These are phyloP conservation scores for Cenchrus purpureus DNA, from an alignment of 176 grass and related monocot species.

Conservation along the genomic window DNA sequence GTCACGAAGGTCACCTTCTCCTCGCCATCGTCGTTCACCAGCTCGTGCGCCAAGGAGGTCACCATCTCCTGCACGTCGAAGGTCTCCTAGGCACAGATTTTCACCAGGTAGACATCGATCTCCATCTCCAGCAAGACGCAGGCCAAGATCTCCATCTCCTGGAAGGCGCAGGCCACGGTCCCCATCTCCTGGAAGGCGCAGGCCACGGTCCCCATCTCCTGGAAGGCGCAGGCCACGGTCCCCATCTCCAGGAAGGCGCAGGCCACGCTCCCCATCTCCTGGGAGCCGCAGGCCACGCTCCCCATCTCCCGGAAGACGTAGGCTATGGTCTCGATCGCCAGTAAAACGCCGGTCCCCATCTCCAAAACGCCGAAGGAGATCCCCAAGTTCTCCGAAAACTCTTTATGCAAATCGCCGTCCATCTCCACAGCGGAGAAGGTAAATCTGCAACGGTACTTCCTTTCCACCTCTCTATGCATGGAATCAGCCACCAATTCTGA, in stretches of 20 bases:
- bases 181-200: constrained; percentile 46
- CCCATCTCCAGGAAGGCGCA: constrained; percentile 39
- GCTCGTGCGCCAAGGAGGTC: constrained; percentile 54
- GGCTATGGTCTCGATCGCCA: constrained; percentile 4
- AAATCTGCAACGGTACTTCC: constrained; percentile 13
- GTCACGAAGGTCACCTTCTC: constrained; percentile 62
- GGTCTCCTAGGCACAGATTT: constrained; percentile 56
- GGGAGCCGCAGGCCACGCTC: constrained; percentile 28
- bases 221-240: constrained; percentile 36
- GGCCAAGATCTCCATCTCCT: constrained; percentile 40
- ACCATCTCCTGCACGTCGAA: constrained; percentile 57
- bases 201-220: constrained; percentile 43
- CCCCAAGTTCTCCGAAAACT: constrained; percentile 45
- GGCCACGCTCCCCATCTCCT: constrained; percentile 37
- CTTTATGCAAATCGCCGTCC: constrained; percentile 44
- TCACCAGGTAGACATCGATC: constrained; percentile 48
- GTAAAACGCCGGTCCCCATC: constrained; percentile 40
- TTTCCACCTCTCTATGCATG: not conserved
- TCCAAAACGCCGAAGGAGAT: constrained; percentile 48
- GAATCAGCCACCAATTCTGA: constrained; percentile 36
- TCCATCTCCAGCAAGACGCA: constrained; percentile 40
- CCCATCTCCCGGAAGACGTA: constrained; percentile 27
- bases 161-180: constrained; percentile 43
- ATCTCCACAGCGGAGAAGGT: constrained; percentile 61
- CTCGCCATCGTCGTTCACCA: constrained; percentile 52